Evolutionary conservation across 306 rosid species (phyloP), one percentile per base, ranked within the genome.

Genomic region (Fagus sylvatica): DNA sequence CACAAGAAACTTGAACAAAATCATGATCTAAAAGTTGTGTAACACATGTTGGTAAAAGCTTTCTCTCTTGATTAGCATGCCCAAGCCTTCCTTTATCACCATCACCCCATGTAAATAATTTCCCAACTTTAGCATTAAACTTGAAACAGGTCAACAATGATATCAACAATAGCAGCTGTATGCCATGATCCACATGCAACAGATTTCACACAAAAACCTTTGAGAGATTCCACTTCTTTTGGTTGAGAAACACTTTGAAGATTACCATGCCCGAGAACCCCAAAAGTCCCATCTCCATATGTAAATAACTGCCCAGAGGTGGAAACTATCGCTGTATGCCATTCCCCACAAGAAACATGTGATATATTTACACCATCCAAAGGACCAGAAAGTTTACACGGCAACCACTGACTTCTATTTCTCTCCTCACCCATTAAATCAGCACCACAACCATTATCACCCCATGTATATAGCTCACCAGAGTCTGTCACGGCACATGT

Each of bases 151-250:
- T 85, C 91, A 6, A 75, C 79, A 15, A 75, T 64, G 75, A 89
- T 81, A 60, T 93, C 91, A 40, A 93, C 88, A 53, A 93, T 79
- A 42, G 98, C 98, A 61, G 95, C 93, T 1, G 87, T 88, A 76
- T 93, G 98, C 98, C 98, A 93, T 22, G 98, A 89, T 65, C 98
- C 98, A 78, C 98, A 93, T 3, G 97, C 91, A 72, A 87, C 91
- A 9, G 95, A 91, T 76, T 88, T 88, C 74, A 91, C 97, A 66
- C 82, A 43, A 64, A 89, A 77, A 48, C 91, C 91, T 40, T 84
- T 81, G 53, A 93, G 89, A 76, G 91, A 87, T 67, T 91, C 92
- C 3, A 93, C 97, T 82, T 93, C 92, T 86, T 86, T 93, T 9
- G 93, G 98, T 67, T 75, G 91, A 70, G 86, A 84, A 80, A 75